These are phyloP conservation scores for Ramularia endophylla DNA, from an alignment of 2,329 filamentous ascomycete species.

Conservation along the genomic window DNA sequence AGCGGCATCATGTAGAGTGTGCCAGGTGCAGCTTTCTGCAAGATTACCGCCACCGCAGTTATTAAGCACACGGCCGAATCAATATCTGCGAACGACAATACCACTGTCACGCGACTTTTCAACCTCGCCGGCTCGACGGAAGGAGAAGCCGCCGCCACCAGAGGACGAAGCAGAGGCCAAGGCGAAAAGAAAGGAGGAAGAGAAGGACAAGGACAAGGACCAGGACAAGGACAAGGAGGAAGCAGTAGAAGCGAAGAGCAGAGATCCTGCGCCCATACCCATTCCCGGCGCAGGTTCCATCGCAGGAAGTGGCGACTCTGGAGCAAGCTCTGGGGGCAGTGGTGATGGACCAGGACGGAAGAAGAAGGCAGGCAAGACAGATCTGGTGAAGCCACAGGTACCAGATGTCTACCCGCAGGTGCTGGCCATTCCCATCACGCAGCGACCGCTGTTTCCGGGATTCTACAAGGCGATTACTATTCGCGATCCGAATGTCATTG, in stretches of 20 bases:
- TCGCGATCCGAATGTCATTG: slow-evolving; percentile 82
- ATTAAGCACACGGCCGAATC: slow-evolving; percentile 17
- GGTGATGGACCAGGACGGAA: slow-evolving; percentile 60
- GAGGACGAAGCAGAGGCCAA: slow-evolving; percentile 40
- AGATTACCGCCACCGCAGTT: slow-evolving; percentile 8
- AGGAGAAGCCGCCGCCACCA: slow-evolving; percentile 49
- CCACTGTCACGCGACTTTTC: slow-evolving; percentile 33
- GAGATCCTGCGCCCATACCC: slow-evolving; percentile 45
- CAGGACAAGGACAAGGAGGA: too few species aligned
- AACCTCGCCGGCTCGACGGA: slow-evolving; percentile 43
- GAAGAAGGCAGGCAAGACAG: slow-evolving; percentile 65
- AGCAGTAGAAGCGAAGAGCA: slow-evolving; percentile 41
- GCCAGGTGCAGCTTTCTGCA: slow-evolving; percentile 20
- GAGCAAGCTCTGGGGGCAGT: slow-evolving; percentile 27
- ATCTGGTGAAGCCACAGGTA: slow-evolving; percentile 76
- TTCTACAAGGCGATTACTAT: slow-evolving; percentile 99
- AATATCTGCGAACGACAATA: slow-evolving; percentile 18
- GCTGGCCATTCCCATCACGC: slow-evolving; percentile 92
- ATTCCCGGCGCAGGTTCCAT: slow-evolving; percentile 54
- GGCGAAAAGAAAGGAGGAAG: slow-evolving; percentile 37
- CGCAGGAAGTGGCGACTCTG: slow-evolving; percentile 43
- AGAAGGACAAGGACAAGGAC: slow-evolving; percentile 28
- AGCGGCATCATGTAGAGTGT: slow-evolving; percentile 24
- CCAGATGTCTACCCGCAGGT: slow-evolving; percentile 97
- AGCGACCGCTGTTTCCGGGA: slow-evolving; percentile 88